Evolutionary conservation across 495 filamentous ascomycete species (phyloP).

Genomic region (Penicillium dipodomyicola): DNA sequence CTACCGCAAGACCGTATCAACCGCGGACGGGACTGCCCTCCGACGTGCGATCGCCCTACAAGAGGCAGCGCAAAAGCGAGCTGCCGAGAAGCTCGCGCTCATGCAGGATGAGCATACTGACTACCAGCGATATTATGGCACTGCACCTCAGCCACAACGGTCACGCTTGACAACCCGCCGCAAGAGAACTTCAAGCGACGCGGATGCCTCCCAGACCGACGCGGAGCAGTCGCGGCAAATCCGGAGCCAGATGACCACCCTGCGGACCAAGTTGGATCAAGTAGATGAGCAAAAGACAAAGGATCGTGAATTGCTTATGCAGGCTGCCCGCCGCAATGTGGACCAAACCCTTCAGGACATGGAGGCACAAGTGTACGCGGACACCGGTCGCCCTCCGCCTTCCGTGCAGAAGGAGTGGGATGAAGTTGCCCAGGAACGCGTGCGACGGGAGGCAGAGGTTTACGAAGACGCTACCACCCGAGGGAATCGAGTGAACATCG

Average conservation of each 20-base stretch:
- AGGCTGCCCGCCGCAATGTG: conserved; percentile 81
- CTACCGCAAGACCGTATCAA: conserved; percentile 35
- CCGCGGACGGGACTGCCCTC: conserved; percentile 30
- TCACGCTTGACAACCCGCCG: conserved; percentile 58
- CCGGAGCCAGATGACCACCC: conserved; percentile 73
- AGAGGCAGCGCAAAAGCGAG: conserved; percentile 79
- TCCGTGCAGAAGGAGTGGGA: conserved; percentile 75
- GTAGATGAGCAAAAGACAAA: conserved; percentile 73
- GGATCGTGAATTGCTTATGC: conserved; percentile 72
- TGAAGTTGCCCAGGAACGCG: conserved; percentile 63
- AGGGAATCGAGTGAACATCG: conserved; percentile 71
- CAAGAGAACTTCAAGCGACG: conserved; percentile 68
- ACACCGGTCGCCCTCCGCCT: conserved; percentile 74
- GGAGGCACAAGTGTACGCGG: conserved; percentile 72
- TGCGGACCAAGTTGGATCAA: conserved; percentile 63
- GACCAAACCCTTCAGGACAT: conserved; percentile 70
- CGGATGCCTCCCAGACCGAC: conserved; percentile 60
- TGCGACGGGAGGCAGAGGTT: conserved; percentile 59
- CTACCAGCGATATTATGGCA: conserved; percentile 73
- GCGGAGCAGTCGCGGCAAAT: conserved; percentile 67
- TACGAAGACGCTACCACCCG: conserved; percentile 55
- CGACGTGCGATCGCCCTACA: conserved; percentile 63
- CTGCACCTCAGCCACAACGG: conserved; percentile 45
- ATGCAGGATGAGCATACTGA: conserved; percentile 69
- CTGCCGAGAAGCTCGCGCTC: conserved; percentile 75